These are phyloP conservation scores for Neurospora sp. DNA, from an alignment of 495 filamentous ascomycete species.

Conservation along the genomic window DNA sequence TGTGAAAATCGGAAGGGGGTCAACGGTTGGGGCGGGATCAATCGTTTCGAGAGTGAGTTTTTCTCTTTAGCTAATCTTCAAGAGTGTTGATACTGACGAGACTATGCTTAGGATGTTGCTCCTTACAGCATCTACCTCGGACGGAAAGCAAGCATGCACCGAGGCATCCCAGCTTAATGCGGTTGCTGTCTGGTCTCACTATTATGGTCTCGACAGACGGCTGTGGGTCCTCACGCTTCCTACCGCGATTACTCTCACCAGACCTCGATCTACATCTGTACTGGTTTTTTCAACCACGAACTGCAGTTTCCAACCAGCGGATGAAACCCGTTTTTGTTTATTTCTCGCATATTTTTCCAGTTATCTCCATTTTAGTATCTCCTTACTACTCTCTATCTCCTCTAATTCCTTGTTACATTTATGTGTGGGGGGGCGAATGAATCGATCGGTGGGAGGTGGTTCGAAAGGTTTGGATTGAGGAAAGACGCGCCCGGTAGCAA, in stretches of 20 bases:
- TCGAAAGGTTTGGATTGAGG: background rate
- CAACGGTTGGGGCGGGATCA: slow-evolving; percentile 72
- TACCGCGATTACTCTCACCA: background rate
- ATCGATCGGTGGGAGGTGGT: background rate
- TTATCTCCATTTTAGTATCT: background rate
- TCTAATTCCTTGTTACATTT: background rate
- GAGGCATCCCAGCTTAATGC: slow-evolving; percentile 12
- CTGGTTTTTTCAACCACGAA: background rate
- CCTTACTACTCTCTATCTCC: background rate
- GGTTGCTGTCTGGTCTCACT: background rate
- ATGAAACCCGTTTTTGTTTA: background rate
- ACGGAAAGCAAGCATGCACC: slow-evolving; percentile 17
- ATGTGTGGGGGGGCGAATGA: background rate
- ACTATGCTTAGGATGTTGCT: slow-evolving; percentile 18
- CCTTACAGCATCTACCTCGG: slow-evolving; percentile 23
- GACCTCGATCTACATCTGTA: background rate
- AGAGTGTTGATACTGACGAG: background rate
- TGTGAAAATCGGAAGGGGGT: slow-evolving; percentile 68
- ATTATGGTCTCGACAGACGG: background rate
- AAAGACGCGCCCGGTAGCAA: no score
- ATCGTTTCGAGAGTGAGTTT: slow-evolving; percentile 72
- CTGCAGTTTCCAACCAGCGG: background rate
- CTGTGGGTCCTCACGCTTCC: background rate
- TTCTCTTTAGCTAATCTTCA: background rate
- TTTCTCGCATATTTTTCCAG: background rate